Base-by-base conservation (phyloP, 305 asterid species). In the Fraxinus angustifolia region DNA sequence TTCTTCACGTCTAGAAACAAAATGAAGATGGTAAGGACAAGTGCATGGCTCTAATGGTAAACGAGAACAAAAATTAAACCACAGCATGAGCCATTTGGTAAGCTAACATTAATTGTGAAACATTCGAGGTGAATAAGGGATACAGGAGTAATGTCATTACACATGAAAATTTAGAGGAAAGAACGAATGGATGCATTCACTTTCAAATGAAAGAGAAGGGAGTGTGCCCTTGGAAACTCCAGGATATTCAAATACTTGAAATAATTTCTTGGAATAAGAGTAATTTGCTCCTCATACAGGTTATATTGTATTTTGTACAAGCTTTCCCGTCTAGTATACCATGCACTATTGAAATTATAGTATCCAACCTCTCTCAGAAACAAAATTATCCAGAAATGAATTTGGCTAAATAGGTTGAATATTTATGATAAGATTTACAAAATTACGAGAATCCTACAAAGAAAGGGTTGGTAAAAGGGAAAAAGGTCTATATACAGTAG, bases 1-100 rank as follows among this genome's bases (percentile, higher is more conserved):
- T 82, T 91, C 99, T 87, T 96, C 99, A 34, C 99, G 98, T 81
- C 99, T 96, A 90, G 73, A 68, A 83, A 82, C 36, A 58, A 42
- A 42, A 67, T 72, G 50, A 79, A 16, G 67, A 71, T 31, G 75
- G 42, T 71, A 71, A 71, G 45, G 26, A 31, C 48, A 31, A 71
- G 75, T 33, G 48, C 19, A 71, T 71, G 75, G 42, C 33, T 71
- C 75, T 14, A 71, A 33, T 6, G 33, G 75, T n/a, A 33, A 71
- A 71, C 34, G 10, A 68, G 28, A 30, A 34, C 75, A 71, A 78
- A 82, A 35, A 28, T 34, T 21, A 77, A 38, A 79, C 58, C 12
- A 56, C 53, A 16, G 50, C 71, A 79, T 48, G 34, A 53, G 34
- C 65, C 31, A 48, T 12, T 1, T 53, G 38, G 77, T 70, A 21